phyloP scores from a whole-genome alignment of 78 protist genomes.

The Dictyostelium firmibasis region DNA sequence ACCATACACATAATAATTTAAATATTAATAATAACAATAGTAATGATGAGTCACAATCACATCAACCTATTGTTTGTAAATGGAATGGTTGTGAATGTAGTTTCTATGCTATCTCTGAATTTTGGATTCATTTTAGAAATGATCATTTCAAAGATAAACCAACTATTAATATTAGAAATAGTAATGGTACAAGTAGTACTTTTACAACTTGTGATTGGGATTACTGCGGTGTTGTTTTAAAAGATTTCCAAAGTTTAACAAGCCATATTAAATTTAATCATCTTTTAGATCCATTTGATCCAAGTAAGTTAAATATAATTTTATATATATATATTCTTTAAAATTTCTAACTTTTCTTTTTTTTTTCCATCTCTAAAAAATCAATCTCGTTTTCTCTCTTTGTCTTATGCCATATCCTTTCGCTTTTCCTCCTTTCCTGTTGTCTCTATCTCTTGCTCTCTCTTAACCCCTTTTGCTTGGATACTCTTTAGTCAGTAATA shows the following conservation, averaged over 20 bases:
- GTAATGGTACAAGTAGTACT: neutral
- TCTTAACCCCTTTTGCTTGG: neutral
- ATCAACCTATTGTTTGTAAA: conserved; percentile 19
- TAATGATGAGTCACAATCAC: neutral
- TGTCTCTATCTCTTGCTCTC: neutral
- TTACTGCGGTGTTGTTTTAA: conserved; percentile 27
- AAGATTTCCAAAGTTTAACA: conserved; percentile 42
- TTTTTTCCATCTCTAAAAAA: neutral
- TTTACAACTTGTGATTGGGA: conserved; percentile 74
- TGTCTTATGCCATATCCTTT: neutral
- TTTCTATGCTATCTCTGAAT: conserved; percentile 55
- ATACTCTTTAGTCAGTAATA: neutral
- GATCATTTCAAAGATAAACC: conserved; percentile 62
- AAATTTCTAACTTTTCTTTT: neutral
- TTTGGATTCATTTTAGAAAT: conserved; percentile 79
- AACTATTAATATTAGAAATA: neutral
- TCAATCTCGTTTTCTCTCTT: no score
- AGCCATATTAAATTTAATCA: conserved; percentile 64
- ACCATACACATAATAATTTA: neutral
- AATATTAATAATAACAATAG: neutral
- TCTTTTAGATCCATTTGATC: conserved; percentile 70
- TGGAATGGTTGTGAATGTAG: conserved; percentile 54
- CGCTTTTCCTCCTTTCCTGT: no score
- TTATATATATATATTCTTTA: neutral
- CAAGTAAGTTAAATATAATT: neutral